Evolutionary conservation across 176 grass and related monocot genomes (phyloP), one percentile per base, ranked within the genome.

Genomic region (Aegilops longissima): DNA sequence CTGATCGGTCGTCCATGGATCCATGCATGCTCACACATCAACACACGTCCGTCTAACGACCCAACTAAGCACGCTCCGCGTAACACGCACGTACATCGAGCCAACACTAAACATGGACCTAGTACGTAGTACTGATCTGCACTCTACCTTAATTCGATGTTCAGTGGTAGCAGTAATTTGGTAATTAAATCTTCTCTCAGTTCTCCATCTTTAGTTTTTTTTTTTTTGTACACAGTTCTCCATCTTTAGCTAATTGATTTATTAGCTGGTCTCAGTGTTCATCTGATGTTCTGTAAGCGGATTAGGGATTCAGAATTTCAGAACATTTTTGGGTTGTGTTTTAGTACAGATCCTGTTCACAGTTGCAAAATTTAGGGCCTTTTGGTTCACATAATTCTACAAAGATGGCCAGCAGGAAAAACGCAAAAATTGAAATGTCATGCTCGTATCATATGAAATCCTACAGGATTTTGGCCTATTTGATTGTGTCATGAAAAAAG

Each of bases 81-180:
- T 33, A 35, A 68, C 44, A 47, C 54, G 39, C 47, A 51, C 49
- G 23, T 76, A 54, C 21, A 29, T 14, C 44, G 44, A 76, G 27
- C 73, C 73, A 76, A 51, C 34, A 21, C 73, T 27, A 24, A 24
- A 63, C 61, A 76, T 76, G 44, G 73, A 76, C 47, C 24, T 52
- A 76, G 73, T 33, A 76, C 27, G 27, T 76, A 76, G 27, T 76
- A 76, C 73, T 56, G 73, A 76, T 76, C 44, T 52, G 73, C 51
- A 76, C 45, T 76, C 25, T 76, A 56, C 73, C 27, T 54, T 76
- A 76, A 76, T 76, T 76, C 49, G 47, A 76, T 54, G 45, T 76
- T 76, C 73, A 76, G 73, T 33, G 16, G 73, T 76, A 76, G 73
- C 73, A 54, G 31, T 76, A 76, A 54, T 33, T 76, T 76, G 73